Evolutionary conservation across 208 protist species (phyloP).

Genomic region (Trypanosoma platydactyli): DNA sequence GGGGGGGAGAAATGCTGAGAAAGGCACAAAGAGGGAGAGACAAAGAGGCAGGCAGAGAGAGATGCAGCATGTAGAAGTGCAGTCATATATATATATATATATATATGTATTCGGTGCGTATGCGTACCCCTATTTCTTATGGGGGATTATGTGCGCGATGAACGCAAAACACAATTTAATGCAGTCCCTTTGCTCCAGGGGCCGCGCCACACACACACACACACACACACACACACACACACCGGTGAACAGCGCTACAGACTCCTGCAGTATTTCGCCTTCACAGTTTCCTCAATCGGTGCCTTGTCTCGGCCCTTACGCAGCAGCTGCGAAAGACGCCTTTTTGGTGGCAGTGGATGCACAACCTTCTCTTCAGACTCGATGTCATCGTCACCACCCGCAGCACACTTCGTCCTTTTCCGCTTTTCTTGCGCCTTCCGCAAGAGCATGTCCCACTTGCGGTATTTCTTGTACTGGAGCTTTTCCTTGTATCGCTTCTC

Average conservation of each 20-base stretch:
- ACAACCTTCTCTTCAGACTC: slow-evolving; percentile 23
- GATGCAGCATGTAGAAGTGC: not conserved
- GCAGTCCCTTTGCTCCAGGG: too few relatives aligned
- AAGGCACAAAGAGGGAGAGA: not conserved
- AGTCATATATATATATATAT: not conserved
- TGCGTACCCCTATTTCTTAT: too few relatives aligned
- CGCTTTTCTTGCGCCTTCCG: slow-evolving; percentile 61
- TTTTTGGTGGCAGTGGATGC: slow-evolving; percentile 53
- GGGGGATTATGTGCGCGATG: not conserved
- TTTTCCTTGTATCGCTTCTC: slow-evolving; percentile 68
- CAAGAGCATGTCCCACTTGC: slow-evolving; percentile 81
- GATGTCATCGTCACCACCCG: slow-evolving; percentile 21
- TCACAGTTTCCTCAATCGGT: slow-evolving; percentile 43
- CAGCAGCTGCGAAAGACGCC: slow-evolving; percentile 67
- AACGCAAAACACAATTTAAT: slow-evolving; percentile 4
- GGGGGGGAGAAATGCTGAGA: not conserved
- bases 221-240: not conserved
- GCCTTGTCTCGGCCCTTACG: slow-evolving; percentile 59
- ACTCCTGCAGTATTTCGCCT: slow-evolving; percentile 54
- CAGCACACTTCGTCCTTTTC: slow-evolving; percentile 5
- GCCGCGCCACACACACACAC: not conserved
- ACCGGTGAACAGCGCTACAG: slow-evolving; percentile 33
- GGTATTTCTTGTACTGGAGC: slow-evolving; percentile 59
- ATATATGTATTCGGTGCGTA: too few relatives aligned
- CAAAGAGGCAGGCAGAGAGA: too few relatives aligned